phyloP scores from a whole-genome alignment of 106 monocot species.

The Allium cepa region DNA sequence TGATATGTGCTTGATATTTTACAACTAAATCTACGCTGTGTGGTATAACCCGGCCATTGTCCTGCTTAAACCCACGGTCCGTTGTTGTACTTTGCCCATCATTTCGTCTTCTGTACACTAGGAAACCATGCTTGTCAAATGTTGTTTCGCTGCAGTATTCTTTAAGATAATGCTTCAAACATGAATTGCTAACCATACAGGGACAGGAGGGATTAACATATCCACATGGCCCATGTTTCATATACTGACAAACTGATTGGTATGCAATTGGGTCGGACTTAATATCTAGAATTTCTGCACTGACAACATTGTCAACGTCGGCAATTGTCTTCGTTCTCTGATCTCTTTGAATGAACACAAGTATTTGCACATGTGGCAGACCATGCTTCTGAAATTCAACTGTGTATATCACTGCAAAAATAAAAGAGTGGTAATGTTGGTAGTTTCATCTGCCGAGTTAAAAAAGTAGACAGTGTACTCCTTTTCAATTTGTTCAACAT shows the following conservation, averaged over 20 bases:
- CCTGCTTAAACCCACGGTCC: neutral
- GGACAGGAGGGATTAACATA: neutral
- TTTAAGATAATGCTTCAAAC: neutral
- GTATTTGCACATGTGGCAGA: neutral
- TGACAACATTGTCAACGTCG: neutral
- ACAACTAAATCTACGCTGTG: neutral
- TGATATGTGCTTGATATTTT: neutral
- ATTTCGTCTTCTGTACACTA: conserved; percentile 3
- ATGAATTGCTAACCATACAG: neutral
- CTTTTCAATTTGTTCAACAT: too few relatives aligned
- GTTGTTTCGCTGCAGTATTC: neutral
- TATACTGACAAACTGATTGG: neutral
- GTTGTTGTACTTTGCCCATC: neutral
- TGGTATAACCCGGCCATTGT: conserved; percentile 7
- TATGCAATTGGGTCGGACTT: neutral
- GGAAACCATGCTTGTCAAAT: neutral
- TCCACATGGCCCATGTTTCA: neutral
- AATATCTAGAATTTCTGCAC: neutral
- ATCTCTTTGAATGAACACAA: neutral
- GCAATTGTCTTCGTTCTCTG: neutral
- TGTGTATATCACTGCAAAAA: neutral
- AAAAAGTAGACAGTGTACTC: too few relatives aligned
- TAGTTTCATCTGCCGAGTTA: rapidly evolving
- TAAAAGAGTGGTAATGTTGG: neutral
- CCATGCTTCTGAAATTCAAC: neutral